Evolutionary conservation across 164 flowering plant species (phyloP), one percentile per base, ranked within the genome.

Genomic region (Vitis labrusca): DNA sequence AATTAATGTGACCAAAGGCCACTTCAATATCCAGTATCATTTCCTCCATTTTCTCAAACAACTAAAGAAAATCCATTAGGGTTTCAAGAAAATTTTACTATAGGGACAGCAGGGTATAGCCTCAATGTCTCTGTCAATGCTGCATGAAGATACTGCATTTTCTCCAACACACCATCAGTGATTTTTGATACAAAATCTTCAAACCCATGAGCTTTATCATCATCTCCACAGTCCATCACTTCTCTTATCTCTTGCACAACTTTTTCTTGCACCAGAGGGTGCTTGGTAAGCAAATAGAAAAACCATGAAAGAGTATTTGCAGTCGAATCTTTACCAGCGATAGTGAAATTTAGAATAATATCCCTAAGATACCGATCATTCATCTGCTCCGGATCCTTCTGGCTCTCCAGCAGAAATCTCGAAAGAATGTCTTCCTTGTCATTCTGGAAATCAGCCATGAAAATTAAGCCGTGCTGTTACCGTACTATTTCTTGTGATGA

Each of bases 61-160:
- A 5, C 44, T 3, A 37, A 37, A 37, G 44, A 37, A 37, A 37
- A 37, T 37, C 44, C 44, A 37, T 37, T 37, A 30, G 62, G 4
- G 37, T 15, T n/a, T 16, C 29, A 29, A 59, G 44, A 37, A 37
- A 37, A 37, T 4, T 30, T 3, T 5, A 27, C 44, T 77, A 85
- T 71, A 0, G 95, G 95, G 47, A 88, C 92, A 13, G 91, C 88
- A 74, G 93, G 97, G 73, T 86, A 90, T 0, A 90, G 84, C 79
- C 97, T 86, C 70, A 92, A 61, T 47, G 97, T 92, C 70, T 90
- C 97, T 2, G 91, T 77, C 64, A 92, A 73, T 1, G 91, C 81
- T 15, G 95, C 94, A 64, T 92, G 97, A 74, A 88, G 91, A 78
- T 87, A 89, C 17, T 89, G 93, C 91, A 88, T 84, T 63, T 80